These are phyloP conservation scores for Takashimella koratensis DNA, from an alignment of 1,284 basidiomycete genomes.

Conservation along the genomic window DNA sequence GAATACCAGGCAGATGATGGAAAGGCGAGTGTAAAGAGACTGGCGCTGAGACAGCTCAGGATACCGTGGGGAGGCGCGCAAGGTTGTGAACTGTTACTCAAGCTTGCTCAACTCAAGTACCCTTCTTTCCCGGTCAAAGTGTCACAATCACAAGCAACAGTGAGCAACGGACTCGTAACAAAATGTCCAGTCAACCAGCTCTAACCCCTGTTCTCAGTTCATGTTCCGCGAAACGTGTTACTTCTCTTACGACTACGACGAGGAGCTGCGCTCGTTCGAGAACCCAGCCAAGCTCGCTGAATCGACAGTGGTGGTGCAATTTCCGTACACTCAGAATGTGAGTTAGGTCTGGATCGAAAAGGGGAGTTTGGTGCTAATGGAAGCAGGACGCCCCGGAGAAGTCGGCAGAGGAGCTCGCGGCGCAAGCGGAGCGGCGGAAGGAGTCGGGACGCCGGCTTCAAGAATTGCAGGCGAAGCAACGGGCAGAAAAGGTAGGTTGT, in stretches of 20 bases:
- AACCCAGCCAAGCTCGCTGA: slow-evolving; percentile 64
- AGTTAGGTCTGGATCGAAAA: slow-evolving; percentile 15
- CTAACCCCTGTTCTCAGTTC: no score
- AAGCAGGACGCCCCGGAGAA: slow-evolving; percentile 68
- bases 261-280: slow-evolving; percentile 62
- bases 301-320: slow-evolving; percentile 72
- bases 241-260: slow-evolving; percentile 74
- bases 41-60: slow-evolving; percentile 49
- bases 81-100: slow-evolving; percentile 84
- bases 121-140: slow-evolving; percentile 70
- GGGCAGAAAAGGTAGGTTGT: slow-evolving; percentile 82
- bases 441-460: slow-evolving; percentile 85
- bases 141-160: slow-evolving; percentile 54
- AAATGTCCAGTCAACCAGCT: not conserved
- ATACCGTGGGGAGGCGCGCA: slow-evolving; percentile 93
- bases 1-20: no score
- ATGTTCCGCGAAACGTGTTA: slow-evolving; percentile 86
- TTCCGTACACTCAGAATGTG: slow-evolving; percentile 68
- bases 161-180: slow-evolving; percentile 46
- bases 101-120: slow-evolving; percentile 92
- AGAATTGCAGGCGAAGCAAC: slow-evolving; percentile 83
- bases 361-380: not conserved
- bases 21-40: not conserved
- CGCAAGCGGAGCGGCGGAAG: slow-evolving; percentile 70
- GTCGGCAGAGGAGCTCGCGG: slow-evolving; percentile 81